Base-by-base conservation (phyloP, 2,329 filamentous ascomycete species). In the Beauveria scarabaeidicola region DNA sequence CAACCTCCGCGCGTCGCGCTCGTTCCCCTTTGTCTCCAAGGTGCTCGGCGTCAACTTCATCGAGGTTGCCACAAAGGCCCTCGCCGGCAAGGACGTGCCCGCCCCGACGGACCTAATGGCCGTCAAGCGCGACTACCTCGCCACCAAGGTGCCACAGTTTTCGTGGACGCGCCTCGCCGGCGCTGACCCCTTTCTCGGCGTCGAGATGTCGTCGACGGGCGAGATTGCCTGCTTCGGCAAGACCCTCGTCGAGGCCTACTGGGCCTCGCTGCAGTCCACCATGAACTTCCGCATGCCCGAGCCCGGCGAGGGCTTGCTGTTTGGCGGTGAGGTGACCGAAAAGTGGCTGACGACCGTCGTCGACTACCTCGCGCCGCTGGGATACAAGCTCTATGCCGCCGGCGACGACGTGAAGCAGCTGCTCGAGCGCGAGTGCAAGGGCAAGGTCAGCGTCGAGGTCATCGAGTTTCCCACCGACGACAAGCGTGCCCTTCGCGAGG, bases 241-340 rank as follows among this genome's bases (percentile, higher is more conserved):
- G 79, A 82, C 97, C 70, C 84, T 99, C 11, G 82, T 97, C 53
- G 94, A 99, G 74, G 94, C 94, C 58, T 99, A 99, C 84, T 99
- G 94, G 94, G 82, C 92, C 27, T 95, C 92, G 19, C 81, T 96
- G 63, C 94, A 99, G 77, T 94, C 91, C 21, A 93, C 90, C 68
- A 99, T 97, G 93, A 99, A 97, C 85, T 97, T 97, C 90, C 90
- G 92, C 67, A 84, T 97, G 69, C 94, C 94, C 47, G 88, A 95
- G 74, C 90, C 91, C 57, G 94, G 94, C 65, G 91, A 97, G 81
- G 93, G 94, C 77, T 86, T 99, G 61, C 86, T 99, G 57, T 90
- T 99, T 65, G 94, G 94, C 64, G 94, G 94, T 67, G 90, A 97
- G 72, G 77, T 85, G 62, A 80, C 78, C 66, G 87, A 86, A 74